phyloP scores from a whole-genome alignment of 192 early-diverging fungal species.

The Coemansia sp. region DNA sequence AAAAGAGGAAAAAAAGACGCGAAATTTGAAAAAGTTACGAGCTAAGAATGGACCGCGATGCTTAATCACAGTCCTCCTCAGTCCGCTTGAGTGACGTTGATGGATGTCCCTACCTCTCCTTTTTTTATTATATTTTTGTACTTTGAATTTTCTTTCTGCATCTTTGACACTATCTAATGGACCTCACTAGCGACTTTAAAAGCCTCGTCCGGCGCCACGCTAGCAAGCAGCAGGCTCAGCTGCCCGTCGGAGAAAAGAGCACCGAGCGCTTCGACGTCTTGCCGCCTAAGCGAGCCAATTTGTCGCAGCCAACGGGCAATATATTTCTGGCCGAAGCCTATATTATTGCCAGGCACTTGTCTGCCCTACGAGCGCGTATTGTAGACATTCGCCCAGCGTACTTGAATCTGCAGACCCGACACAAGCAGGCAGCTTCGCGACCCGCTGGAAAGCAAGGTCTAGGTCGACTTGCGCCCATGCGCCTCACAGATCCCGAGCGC shows the following conservation, averaged over 20 bases:
- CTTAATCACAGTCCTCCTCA: not conserved
- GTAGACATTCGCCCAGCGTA: slow-evolving; percentile 58
- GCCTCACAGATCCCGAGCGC: slow-evolving; percentile 63
- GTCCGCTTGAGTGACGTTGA: not conserved
- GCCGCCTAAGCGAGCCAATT: slow-evolving; percentile 30
- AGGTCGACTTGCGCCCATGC: slow-evolving; percentile 9
- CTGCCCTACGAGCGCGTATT: slow-evolving; percentile 55
- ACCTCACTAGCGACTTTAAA: slow-evolving; percentile 35
- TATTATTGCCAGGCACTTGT: slow-evolving; percentile 59
- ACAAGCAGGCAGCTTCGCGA: slow-evolving; percentile 9
- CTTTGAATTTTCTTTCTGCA: not conserved
- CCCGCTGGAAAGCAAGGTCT: not conserved
- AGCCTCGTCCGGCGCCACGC: slow-evolving; percentile 17
- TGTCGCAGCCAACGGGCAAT: slow-evolving; percentile 39
- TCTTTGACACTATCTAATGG: slow-evolving; percentile 19
- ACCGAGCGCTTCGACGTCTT: slow-evolving; percentile 28
- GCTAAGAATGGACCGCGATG: not conserved
- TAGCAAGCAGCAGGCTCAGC: slow-evolving; percentile 6
- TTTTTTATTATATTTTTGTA: not conserved
- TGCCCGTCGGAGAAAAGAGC: slow-evolving; percentile 13
- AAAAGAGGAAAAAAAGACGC: not conserved
- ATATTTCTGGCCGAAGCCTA: slow-evolving; percentile 61
- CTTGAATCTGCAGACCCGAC: slow-evolving; percentile 42
- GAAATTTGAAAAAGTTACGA: not conserved
- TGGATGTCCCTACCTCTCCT: not conserved